phyloP scores from a whole-genome alignment of 108 stramenopile species.

The Cyclotella cryptica region DNA sequence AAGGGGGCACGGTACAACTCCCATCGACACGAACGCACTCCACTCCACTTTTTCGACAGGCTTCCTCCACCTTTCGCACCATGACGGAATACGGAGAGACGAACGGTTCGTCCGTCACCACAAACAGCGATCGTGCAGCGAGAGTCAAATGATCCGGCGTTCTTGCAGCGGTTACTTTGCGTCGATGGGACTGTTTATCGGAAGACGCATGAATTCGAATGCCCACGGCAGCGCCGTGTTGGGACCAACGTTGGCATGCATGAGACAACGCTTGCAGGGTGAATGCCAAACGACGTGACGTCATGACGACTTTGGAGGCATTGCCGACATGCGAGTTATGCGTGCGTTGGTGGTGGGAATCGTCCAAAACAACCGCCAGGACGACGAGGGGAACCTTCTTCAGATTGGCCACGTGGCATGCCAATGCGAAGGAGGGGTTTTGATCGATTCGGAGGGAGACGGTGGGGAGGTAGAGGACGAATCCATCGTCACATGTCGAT shows the following conservation, averaged over 20 bases:
- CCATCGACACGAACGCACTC: constrained; percentile 67
- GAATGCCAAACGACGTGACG: constrained; percentile 65
- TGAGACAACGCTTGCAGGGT: constrained; percentile 59
- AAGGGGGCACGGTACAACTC: constrained; percentile 68
- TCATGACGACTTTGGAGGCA: constrained; percentile 39
- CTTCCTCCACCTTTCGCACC: constrained; percentile 42
- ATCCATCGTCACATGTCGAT: constrained; percentile 2
- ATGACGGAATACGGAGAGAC: constrained; percentile 59
- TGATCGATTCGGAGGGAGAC: constrained; percentile 61
- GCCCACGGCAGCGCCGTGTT: constrained; percentile 60
- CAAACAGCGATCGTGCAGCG: constrained; percentile 44
- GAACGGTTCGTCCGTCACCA: constrained; percentile 73
- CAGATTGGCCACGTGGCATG: constrained; percentile 60
- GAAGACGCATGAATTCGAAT: constrained; percentile 58
- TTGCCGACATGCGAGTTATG: not conserved
- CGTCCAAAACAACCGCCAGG: constrained; percentile 58
- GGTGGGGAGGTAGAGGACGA: constrained; percentile 71
- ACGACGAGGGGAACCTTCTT: constrained; percentile 53
- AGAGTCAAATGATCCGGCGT: constrained; percentile 70
- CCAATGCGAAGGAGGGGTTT: constrained; percentile 75
- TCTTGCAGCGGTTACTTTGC: constrained; percentile 17
- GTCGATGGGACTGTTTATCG: not conserved
- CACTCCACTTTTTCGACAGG: constrained; percentile 29
- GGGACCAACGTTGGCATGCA: constrained; percentile 41
- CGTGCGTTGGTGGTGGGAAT: constrained; percentile 26